Base-by-base conservation (phyloP, 352 stramenopile species). In the Pythium scleroteichum region DNA sequence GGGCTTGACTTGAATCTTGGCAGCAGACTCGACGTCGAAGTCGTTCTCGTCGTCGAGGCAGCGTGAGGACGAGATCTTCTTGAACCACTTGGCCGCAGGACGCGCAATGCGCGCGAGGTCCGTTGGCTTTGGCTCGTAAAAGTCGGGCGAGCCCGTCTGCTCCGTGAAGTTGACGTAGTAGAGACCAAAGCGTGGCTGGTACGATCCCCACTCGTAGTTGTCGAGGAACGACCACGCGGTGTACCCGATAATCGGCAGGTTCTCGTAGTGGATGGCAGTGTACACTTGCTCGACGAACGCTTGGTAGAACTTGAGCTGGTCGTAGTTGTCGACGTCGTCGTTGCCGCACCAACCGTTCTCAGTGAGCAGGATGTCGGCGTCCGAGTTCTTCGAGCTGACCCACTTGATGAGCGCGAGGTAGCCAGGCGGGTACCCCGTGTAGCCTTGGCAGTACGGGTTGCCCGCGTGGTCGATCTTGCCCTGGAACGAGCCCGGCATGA, bases 121-220 rank as follows among this genome's bases (percentile, higher is more conserved):
- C 44, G 48, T 12, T 38, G 52, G 44, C 61, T 64, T 32, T 0
- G 72, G 54, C 12, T 57, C 51, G 49, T 69, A 75, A 20, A 27
- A 56, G 39, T 83, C 73, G 40, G 74, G 59, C 24, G 39, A 53
- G 24, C 70, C 75, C 2, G 64, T 76, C 16, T 57, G 41, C 33
- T 63, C 53, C 22, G 76, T 73, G 33, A 75, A 87, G 50, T 88
- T 76, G 44, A 88, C 76, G 66, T 84, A 85, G 62, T 77, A 88
- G 33, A 88, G 66, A 3, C 79, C 79, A 44, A 88, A 88, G 38
- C 76, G 76, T n/a, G 79, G 76, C 19, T 68, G 61, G 58, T 78
- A 89, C 24, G 79, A 87, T 1, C 90, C 78, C 92, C 92, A 98
- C 70, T 98, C 94, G 66, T 97, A 98, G 61, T 98, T 98, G 66